Evolutionary conservation across 1,139 yeast genomes (phyloP), one percentile per base, ranked within the genome.

Genomic region (Petasospora fabianii): DNA sequence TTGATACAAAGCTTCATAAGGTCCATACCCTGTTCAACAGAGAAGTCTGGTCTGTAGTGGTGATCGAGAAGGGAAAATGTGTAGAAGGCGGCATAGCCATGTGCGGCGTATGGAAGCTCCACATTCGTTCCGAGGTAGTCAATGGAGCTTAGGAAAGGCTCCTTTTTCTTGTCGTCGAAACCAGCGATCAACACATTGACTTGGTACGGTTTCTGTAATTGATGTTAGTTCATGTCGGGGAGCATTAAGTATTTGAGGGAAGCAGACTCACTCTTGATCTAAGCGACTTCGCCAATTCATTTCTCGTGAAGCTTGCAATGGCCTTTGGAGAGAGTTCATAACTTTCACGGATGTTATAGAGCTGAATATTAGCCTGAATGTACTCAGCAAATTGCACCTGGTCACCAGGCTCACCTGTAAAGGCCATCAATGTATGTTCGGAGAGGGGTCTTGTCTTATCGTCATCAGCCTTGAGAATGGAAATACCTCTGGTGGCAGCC

Each of bases 381-480:
- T 81, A 86, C 59, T 92, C 97, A 31, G 96, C 95, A 65, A 92
- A 90, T 61, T 92, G 95, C n/a, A 85, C 90, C 55, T 39, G 31
- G 60, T 92, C 99, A 44, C 98, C 98, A 5, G 97, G 75, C 61
- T 92, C 98, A 41, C 99, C 99, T 5, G 96, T 83, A 66, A 69
- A 90, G 36, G 97, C 96, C 68, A 92, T 73, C 53, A 90, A 70
- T 44, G 86, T 77, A 59, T 84, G 94, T 35, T 79, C 74, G 54
- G 86, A 86, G 52, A 92, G 71, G 34, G 64, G 66, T 49, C 94
- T 68, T 11, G 97, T 90, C 66, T 92, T 92, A 64, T 87, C 96
- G 63, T 92, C 98, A 35, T 76, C 75, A 36, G 78, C 82, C 59
- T 90, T 90, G 54, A 92, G 69, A 33, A 92, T 77, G 10, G 97